Evolutionary conservation across 768 basidiomycete genomes (phyloP).

Genomic region (Termitomyces sp.): DNA sequence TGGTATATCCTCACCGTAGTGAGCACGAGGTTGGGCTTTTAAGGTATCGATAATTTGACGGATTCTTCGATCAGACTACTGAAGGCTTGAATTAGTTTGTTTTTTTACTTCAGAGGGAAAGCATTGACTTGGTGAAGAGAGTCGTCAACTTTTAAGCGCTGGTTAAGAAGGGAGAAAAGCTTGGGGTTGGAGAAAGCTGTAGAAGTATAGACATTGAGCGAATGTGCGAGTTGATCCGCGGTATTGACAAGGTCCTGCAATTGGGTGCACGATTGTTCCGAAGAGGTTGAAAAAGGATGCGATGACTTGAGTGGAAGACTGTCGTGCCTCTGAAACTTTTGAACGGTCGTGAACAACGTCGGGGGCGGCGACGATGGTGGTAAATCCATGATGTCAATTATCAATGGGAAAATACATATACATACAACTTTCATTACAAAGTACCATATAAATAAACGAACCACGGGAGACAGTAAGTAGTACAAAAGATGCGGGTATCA

Average conservation of each 20-base stretch:
- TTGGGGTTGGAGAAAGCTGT: conserved; percentile 56
- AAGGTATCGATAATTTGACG: conserved; percentile 43
- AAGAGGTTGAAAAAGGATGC: conserved; percentile 40
- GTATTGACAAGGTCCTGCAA: conserved; percentile 48
- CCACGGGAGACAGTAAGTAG: neutral
- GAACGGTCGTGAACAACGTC: conserved; percentile 38
- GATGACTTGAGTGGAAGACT: conserved; percentile 27
- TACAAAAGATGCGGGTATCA: neutral
- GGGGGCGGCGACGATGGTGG: conserved; percentile 19
- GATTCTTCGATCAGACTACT: conserved; percentile 50
- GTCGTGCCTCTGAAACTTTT: conserved; percentile 33
- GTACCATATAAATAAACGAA: neutral
- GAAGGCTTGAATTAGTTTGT: conserved; percentile 8
- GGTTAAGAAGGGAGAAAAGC: conserved; percentile 60
- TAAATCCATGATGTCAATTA: conserved; percentile 13
- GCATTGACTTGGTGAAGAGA: conserved; percentile 44
- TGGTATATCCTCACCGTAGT: conserved; percentile 63
- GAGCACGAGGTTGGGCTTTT: conserved; percentile 37
- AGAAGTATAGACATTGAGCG: conserved; percentile 44
- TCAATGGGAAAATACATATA: neutral
- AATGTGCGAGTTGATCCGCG: conserved; percentile 47
- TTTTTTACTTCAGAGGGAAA: neutral
- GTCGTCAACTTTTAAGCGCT: conserved; percentile 50
- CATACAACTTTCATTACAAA: neutral
- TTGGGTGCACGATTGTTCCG: conserved; percentile 34